Conservation (phyloP, 176 grass and related monocot species). For the Hyparrhenia diplandra region DNA sequence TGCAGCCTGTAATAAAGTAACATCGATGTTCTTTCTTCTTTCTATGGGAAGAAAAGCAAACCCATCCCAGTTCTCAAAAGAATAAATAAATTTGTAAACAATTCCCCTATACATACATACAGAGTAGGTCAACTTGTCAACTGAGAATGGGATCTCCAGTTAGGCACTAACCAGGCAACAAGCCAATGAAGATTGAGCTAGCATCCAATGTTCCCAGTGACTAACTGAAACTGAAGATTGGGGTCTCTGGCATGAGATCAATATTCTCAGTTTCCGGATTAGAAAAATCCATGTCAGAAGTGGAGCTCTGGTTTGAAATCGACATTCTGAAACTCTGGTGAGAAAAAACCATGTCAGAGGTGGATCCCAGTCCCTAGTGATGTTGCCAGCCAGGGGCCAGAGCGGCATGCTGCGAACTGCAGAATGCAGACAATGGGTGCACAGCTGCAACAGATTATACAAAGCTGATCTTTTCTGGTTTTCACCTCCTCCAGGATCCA, state of each 20-base stretch:
- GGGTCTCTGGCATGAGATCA: background rate
- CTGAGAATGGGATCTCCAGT: background rate
- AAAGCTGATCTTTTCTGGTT: background rate
- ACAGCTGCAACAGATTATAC: background rate
- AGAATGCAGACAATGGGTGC: background rate
- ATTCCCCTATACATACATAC: background rate
- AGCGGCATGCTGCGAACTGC: background rate
- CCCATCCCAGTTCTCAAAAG: background rate
- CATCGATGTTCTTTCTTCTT: background rate
- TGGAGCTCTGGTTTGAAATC: background rate
- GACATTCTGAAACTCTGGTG: no score
- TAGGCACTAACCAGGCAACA: background rate
- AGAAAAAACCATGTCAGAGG: no score
- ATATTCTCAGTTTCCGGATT: background rate
- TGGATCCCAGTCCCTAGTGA: no score
- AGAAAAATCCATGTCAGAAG: background rate
- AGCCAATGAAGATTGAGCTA: background rate
- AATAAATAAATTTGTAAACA: conserved; percentile 22
- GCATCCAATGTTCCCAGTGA: background rate
- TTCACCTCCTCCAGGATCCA: conserved; percentile 40
- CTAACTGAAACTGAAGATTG: background rate
- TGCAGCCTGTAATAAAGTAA: background rate
- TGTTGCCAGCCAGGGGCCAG: background rate
- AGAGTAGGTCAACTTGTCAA: background rate
- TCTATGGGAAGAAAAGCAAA: background rate